Conservation (phyloP, 495 filamentous ascomycete genomes). For the Penicillium paradoxum region DNA sequence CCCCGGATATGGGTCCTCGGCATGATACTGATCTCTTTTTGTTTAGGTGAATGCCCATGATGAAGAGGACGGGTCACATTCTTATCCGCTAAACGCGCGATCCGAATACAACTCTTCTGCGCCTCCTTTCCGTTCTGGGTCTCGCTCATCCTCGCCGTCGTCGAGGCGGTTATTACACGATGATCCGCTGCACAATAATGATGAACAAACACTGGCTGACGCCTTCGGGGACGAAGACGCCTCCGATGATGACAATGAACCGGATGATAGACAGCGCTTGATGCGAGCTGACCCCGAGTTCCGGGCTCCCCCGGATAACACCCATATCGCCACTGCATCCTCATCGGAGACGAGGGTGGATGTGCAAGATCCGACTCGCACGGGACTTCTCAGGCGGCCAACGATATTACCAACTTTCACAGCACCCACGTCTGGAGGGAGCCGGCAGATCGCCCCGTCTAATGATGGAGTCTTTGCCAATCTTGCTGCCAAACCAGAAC, state of each 20-base stretch:
- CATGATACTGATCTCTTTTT: conserved; percentile 12
- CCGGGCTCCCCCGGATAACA: conserved; percentile 29
- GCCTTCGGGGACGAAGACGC: conserved; percentile 75
- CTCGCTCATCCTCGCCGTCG: conserved; percentile 67
- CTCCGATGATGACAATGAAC: conserved; percentile 65
- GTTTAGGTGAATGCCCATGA: conserved; percentile 51
- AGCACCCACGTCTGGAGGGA: conserved; percentile 30
- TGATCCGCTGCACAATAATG: conserved; percentile 51
- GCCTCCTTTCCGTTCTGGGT: conserved; percentile 85
- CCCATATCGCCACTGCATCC: conserved; percentile 25
- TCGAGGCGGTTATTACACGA: conserved; percentile 50
- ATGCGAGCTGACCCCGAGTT: conserved; percentile 63
- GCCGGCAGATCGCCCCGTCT: conserved; percentile 48
- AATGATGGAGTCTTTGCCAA: conserved; percentile 98
- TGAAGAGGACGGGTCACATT: conserved; percentile 44
- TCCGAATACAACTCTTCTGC: conserved; percentile 65
- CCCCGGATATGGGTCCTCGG: conserved; percentile 11
- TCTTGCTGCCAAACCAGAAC: conserved; percentile 83
- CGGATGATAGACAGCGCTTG: conserved; percentile 78
- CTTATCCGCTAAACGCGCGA: conserved; percentile 34
- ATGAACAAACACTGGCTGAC: conserved; percentile 77
- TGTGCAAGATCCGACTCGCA: conserved; percentile 19
- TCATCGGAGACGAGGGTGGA: conserved; percentile 34
- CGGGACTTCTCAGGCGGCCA: conserved; percentile 39
- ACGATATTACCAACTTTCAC: conserved; percentile 50